phyloP scores from a whole-genome alignment of 2,329 filamentous ascomycete species.

The Fusarium compactum region DNA sequence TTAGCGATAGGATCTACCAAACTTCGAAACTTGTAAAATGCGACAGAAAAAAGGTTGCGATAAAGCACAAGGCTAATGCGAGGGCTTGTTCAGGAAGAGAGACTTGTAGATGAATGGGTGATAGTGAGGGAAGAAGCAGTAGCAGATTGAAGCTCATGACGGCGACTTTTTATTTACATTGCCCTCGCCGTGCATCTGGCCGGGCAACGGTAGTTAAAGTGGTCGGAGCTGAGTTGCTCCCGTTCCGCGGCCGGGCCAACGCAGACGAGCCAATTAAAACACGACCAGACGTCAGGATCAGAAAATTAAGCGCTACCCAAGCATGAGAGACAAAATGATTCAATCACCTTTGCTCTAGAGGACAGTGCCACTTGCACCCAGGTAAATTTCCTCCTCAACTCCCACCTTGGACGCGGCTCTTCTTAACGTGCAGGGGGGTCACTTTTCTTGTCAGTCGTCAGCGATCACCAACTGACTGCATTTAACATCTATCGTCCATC shows the following conservation, averaged over 20 bases:
- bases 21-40: slow-evolving; percentile 51
- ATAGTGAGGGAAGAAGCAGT: slow-evolving; percentile 43
- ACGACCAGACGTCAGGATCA: not conserved
- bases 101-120: slow-evolving; percentile 40
- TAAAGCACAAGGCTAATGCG: slow-evolving; percentile 40
- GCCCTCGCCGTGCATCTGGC: slow-evolving; percentile 51
- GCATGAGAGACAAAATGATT: not conserved
- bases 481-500: slow-evolving; percentile 10
- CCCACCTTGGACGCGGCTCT: slow-evolving; percentile 18
- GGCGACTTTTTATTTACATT: slow-evolving; percentile 62
- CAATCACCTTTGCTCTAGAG: not conserved
- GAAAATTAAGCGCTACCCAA: not conserved
- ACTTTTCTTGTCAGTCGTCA: slow-evolving; percentile 18
- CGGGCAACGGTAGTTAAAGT: slow-evolving; percentile 51
- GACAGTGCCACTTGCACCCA: slow-evolving; percentile 16
- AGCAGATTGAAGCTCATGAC: slow-evolving; percentile 32
- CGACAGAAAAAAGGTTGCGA: slow-evolving; percentile 40
- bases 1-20: slow-evolving; percentile 63
- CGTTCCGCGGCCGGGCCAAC: slow-evolving; percentile 36
- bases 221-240: slow-evolving; percentile 36
- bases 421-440: slow-evolving; percentile 33
- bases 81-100: slow-evolving; percentile 26
- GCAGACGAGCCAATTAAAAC: slow-evolving; percentile 33
- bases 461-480: slow-evolving; percentile 37
- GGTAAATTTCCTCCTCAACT: slow-evolving; percentile 38